A percentile compares a stretch with the other conserved stretches of the same genome.
Evolutionary conservation across 2,329 filamentous ascomycete genomes (phyloP).

Genomic region (Zalaria obscura): DNA sequence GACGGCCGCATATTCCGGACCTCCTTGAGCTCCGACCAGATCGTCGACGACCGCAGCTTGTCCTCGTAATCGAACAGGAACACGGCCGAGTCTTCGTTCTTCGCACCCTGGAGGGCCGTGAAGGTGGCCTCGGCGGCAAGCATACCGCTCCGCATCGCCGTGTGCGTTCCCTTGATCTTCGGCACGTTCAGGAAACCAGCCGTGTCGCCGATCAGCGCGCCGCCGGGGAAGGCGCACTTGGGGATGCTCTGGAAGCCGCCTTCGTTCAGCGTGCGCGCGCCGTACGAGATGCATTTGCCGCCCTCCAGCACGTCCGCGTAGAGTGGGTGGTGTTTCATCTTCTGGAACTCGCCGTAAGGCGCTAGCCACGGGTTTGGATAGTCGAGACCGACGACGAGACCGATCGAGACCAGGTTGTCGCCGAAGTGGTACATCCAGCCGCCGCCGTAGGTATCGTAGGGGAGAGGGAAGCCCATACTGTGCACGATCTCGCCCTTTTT

Average conservation of each 20-base stretch:
- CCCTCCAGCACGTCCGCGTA: constrained; percentile 81
- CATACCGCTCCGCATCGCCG: constrained; percentile 96
- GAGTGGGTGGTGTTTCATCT: constrained; percentile 93
- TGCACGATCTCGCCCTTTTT: constrained; percentile 73
- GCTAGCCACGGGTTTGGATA: constrained; percentile 95
- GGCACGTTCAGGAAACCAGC: constrained; percentile 95
- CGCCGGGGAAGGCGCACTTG: constrained; percentile 90
- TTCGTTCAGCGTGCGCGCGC: constrained; percentile 79
- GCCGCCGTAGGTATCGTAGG: constrained; percentile 82
- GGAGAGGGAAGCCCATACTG: constrained; percentile 83
- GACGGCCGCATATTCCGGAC: constrained; percentile 96
- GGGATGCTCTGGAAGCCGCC: constrained; percentile 96
- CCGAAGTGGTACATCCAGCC: constrained; percentile 99
- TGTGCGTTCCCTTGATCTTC: constrained; percentile 97
- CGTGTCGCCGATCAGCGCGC: constrained; percentile 88
- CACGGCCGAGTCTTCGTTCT: constrained; percentile 49
- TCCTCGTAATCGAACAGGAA: constrained; percentile 95
- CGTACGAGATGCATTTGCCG: constrained; percentile 95
- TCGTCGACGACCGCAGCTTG: constrained; percentile 65
- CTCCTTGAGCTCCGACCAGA: constrained; percentile 89
- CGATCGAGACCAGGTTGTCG: constrained; percentile 86
- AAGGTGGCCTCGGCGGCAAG: constrained; percentile 85
- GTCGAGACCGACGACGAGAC: constrained; percentile 84
- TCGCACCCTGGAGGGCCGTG: constrained; percentile 47
- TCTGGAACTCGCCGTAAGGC: constrained; percentile 93